Conservation (phyloP, 495 filamentous ascomycete species). For the Tirmania nivea region DNA sequence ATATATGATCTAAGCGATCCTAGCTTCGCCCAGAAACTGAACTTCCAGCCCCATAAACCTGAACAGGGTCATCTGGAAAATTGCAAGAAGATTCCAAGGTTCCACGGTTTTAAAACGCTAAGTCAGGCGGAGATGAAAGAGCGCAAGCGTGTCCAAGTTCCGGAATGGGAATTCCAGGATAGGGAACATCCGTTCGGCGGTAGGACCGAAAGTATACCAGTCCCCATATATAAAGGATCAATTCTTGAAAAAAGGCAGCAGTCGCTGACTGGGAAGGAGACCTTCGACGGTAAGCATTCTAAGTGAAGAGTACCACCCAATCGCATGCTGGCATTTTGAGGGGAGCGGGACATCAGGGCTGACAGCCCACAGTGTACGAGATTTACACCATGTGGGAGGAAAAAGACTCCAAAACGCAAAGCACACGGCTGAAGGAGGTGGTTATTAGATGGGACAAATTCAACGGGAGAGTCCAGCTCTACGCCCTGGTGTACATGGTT, state of each 20-base stretch:
- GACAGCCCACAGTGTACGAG: not conserved
- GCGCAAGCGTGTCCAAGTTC: not conserved
- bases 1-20: not conserved
- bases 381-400: not conserved
- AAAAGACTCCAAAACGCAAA: not conserved
- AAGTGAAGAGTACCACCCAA: too few species aligned
- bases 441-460: not conserved
- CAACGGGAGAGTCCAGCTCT: not conserved
- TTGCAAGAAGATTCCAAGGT: not conserved
- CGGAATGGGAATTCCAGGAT: not conserved
- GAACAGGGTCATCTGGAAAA: not conserved
- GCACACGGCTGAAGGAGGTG: not conserved
- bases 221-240: not conserved
- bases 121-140: not conserved
- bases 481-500: not conserved
- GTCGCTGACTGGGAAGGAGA: not conserved
- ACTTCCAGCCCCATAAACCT: not conserved
- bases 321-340: too few species aligned
- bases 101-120: not conserved
- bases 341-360: not conserved
- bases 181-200: not conserved
- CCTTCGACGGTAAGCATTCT: not conserved
- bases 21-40: not conserved
- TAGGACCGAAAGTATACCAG: not conserved
- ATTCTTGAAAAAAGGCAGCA: not conserved